phyloP scores from a whole-genome alignment of 2,329 filamentous ascomycete species.

The Verticillium isaacii region DNA sequence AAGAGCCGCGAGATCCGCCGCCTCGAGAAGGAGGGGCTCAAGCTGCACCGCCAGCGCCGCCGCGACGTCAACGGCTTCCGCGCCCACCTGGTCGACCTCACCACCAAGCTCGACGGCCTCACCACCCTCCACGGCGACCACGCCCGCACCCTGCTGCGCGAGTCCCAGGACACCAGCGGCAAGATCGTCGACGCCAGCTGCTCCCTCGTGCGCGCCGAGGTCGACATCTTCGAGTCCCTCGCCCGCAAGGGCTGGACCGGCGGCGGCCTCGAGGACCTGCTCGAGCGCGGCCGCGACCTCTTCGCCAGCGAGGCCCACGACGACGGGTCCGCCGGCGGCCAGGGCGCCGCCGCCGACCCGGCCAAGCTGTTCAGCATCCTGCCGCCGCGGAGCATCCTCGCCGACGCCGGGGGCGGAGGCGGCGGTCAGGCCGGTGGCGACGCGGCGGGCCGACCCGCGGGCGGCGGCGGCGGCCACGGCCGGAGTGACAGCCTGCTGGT shows the following conservation, averaged over 20 bases:
- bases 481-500: conserved; percentile 51
- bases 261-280: conserved; percentile 60
- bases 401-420: conserved; percentile 39
- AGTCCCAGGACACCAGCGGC: conserved; percentile 60
- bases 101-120: conserved; percentile 56
- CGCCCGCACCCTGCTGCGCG: conserved; percentile 52
- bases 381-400: conserved; percentile 59
- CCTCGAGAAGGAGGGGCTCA: conserved; percentile 61
- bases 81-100: conserved; percentile 59
- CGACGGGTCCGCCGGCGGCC: conserved; percentile 20
- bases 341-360: conserved; percentile 24
- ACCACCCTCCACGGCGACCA: conserved; percentile 57
- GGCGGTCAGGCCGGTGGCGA: not conserved
- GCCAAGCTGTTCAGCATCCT: conserved; percentile 60
- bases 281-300: conserved; percentile 59
- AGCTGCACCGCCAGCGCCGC: conserved; percentile 54
- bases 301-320: conserved; percentile 38
- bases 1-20: conserved; percentile 57
- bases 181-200: conserved; percentile 61
- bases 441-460: not conserved
- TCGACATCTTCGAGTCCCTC: conserved; percentile 64
- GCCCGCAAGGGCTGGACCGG: conserved; percentile 65
- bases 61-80: conserved; percentile 59
- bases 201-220: conserved; percentile 61
- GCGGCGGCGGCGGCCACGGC: conserved; percentile 23